phyloP scores from a whole-genome alignment of 495 filamentous ascomycete genomes.

The Penicillium roqueforti region DNA sequence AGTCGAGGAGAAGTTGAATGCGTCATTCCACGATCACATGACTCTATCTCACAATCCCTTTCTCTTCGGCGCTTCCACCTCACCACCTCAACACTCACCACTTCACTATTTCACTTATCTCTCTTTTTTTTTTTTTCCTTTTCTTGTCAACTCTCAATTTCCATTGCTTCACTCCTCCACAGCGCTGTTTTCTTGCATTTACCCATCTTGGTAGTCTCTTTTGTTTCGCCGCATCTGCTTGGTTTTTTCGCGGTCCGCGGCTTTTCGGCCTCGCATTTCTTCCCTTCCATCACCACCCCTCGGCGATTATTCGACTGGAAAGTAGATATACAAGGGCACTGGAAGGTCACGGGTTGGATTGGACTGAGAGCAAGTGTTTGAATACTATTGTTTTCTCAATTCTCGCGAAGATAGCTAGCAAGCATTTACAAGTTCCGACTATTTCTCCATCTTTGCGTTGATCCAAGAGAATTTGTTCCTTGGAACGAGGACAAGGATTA shows the following conservation, averaged over 20 bases:
- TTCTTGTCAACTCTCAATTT: slow-evolving; percentile 4
- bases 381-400: slow-evolving; percentile 38
- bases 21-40: slow-evolving; percentile 28
- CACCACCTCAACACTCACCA: background rate
- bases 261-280: slow-evolving; percentile 2
- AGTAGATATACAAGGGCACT: slow-evolving; percentile 20
- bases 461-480: slow-evolving; percentile 24
- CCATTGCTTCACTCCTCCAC: background rate
- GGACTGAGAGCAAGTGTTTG: slow-evolving; percentile 24
- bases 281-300: background rate
- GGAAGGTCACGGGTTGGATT: slow-evolving; percentile 24
- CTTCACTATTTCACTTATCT: background rate
- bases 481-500: slow-evolving; percentile 31
- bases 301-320: slow-evolving; percentile 19
- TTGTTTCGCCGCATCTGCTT: background rate
- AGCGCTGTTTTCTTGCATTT: slow-evolving; percentile 12
- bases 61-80: background rate
- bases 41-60: slow-evolving; percentile 18
- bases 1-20: background rate
- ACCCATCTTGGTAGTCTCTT: background rate
- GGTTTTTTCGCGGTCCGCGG: background rate
- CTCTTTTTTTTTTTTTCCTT: slow-evolving; percentile 4
- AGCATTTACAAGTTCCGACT: slow-evolving; percentile 50
- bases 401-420: slow-evolving; percentile 50
- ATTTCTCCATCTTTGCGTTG: slow-evolving; percentile 40